Evolutionary conservation across 1,284 basidiomycete species (phyloP).

Genomic region (Tilletia indica): DNA sequence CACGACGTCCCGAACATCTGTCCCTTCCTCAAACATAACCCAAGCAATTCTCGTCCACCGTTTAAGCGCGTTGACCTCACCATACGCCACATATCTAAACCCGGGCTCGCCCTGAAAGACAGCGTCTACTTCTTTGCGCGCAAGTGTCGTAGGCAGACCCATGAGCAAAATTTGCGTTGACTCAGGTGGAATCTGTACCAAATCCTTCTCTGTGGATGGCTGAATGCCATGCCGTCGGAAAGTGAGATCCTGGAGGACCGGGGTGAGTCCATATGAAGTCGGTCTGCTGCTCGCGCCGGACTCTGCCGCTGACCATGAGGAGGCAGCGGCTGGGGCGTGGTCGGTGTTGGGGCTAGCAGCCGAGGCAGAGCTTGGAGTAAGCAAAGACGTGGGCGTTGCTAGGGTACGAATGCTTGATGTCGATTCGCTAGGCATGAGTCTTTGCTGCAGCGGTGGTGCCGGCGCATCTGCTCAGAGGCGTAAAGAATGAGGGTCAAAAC

Average conservation of each 20-base stretch:
- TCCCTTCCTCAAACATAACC: constrained; percentile 42
- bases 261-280: constrained; percentile 22
- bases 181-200: constrained; percentile 37
- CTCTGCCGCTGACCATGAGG: constrained; percentile 21
- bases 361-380: background rate
- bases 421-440: background rate
- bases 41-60: constrained; percentile 45
- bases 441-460: constrained; percentile 22
- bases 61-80: constrained; percentile 46
- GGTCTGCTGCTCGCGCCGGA: constrained; percentile 9
- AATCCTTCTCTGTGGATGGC: constrained; percentile 22
- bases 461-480: background rate
- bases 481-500: background rate
- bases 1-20: constrained; percentile 38
- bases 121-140: constrained; percentile 37
- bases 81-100: constrained; percentile 47
- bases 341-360: background rate
- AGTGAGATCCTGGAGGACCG: background rate
- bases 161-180: constrained; percentile 43
- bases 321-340: background rate
- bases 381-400: background rate
- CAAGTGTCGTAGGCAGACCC: constrained; percentile 37
- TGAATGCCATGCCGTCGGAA: constrained; percentile 1
- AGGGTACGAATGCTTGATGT: background rate
- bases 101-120: constrained; percentile 36